Evolutionary conservation across 129 eudicot species (phyloP), one percentile per base, ranked within the genome.

Genomic region (Flaveria bidentis): DNA sequence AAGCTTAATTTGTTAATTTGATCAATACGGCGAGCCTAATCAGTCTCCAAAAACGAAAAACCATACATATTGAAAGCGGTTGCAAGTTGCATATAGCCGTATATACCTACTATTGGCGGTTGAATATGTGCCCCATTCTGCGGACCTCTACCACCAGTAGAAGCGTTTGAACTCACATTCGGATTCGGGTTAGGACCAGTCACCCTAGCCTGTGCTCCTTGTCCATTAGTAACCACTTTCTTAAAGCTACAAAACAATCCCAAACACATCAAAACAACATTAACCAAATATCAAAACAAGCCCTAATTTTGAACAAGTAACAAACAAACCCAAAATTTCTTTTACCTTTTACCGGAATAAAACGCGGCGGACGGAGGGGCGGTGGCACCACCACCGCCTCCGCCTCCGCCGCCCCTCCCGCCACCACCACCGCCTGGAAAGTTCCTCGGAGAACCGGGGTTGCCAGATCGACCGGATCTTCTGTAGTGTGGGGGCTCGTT

Each of bases 91-190:
- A 36, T 67, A 41, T 36, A 36, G 41, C 41, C 1, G 41, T 36
- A 36, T 82, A 57, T 87, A 93, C 98, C 89, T 39, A 71, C 82
- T 70, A 69, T 45, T 41, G 84, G 36, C 26, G 82, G 82, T 70
- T 90, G 95, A 15, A 57, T 61, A 81, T 84, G 96, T 4, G 86
- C 84, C 73, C 96, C 97, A 86, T 94, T 92, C 56, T 49, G 85
- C 42, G 70, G 82, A 82, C 72, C 76, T 50, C 58, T 68, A 30
- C 80, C 62, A 16, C 81, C 80, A 75, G 84, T 80, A 71, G 73
- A 71, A 50, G 79, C 71, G 70, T 82, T 85, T 7, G 62, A 26
- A 75, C 65, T 82, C 26, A 12, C 39, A 75, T 62, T 85, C 45
- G 79, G 91, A 84, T 47, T 61, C 15, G 82, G 82, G 26, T 72